These are phyloP conservation scores for Arabidopsis thaliana DNA, from an alignment of 345 rosid species.

Conservation along the genomic window DNA sequence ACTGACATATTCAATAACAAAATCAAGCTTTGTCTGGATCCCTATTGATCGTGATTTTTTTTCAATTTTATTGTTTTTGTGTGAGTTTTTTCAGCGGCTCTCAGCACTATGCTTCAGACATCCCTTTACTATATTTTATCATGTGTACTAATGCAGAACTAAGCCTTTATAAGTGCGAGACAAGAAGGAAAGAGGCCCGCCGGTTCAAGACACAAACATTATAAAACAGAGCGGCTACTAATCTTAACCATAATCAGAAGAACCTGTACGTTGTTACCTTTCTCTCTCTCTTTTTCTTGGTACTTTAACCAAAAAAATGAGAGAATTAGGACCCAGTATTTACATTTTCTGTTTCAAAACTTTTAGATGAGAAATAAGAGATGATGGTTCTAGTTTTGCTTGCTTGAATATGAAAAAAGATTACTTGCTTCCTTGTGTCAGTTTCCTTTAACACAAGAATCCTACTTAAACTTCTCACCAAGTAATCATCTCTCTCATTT, in stretches of 20 bases:
- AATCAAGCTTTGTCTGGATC: conserved; percentile 15
- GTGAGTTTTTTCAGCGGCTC: not conserved
- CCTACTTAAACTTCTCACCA: conserved; percentile 65
- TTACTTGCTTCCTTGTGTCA: conserved; percentile 66
- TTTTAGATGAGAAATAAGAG: conserved; percentile 17
- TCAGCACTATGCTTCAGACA: conserved; percentile 14
- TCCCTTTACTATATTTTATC: conserved; percentile 18
- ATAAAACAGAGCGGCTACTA: not conserved
- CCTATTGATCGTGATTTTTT: not conserved
- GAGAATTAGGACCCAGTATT: not conserved
- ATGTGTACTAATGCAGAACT: conserved; percentile 35
- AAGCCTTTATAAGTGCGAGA: not conserved
- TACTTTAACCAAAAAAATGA: not conserved
- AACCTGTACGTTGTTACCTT: conserved; percentile 26
- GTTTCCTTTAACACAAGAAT: conserved; percentile 59
- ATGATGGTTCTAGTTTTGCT: conserved; percentile 22
- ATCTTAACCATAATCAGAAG: not conserved
- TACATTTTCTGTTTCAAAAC: not conserved
- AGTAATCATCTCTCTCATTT: conserved; percentile 56
- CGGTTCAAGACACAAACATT: not conserved
- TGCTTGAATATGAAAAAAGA: conserved; percentile 43
- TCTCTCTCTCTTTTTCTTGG: conserved; percentile 17
- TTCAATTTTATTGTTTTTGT: not conserved
- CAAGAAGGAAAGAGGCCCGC: not conserved
- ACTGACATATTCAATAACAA: conserved; percentile 2